These are phyloP conservation scores for Aspergillus bombycis DNA, from an alignment of 2,329 filamentous ascomycete species.

Conservation along the genomic window DNA sequence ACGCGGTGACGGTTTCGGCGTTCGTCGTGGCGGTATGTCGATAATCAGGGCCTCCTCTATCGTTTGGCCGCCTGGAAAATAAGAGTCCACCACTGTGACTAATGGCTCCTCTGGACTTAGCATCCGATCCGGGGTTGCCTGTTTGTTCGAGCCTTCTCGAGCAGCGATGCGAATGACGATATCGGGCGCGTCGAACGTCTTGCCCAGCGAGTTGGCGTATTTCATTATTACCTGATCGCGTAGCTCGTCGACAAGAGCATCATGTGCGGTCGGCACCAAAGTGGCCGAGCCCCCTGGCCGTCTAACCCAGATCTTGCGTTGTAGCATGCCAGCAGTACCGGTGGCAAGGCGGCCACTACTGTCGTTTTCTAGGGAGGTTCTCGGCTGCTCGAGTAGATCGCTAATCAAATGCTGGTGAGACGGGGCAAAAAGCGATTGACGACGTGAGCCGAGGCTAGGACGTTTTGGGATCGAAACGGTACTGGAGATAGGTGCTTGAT, in stretches of 20 bases:
- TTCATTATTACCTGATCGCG: constrained; percentile 90
- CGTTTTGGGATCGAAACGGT: constrained; percentile 31
- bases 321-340: constrained; percentile 38
- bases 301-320: constrained; percentile 91
- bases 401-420: constrained; percentile 44
- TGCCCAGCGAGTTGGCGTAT: constrained; percentile 89
- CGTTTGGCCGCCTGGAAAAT: constrained; percentile 83
- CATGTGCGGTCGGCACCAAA: constrained; percentile 79
- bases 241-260: constrained; percentile 92
- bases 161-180: constrained; percentile 76
- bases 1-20: constrained; percentile 79
- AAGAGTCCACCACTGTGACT: constrained; percentile 73
- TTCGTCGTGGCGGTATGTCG: constrained; percentile 76
- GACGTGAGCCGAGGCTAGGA: constrained; percentile 38
- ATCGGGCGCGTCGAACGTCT: constrained; percentile 87
- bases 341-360: constrained; percentile 25
- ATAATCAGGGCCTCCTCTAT: constrained; percentile 91
- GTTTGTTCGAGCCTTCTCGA: constrained; percentile 58
- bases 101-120: constrained; percentile 88
- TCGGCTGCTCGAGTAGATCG: constrained; percentile 35
- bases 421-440: constrained; percentile 45
- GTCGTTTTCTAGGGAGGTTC: constrained; percentile 24
- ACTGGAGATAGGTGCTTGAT: constrained; percentile 13
- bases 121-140: constrained; percentile 62
- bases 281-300: constrained; percentile 84